Base-by-base conservation (phyloP, 306 rosid species). In the Castanopsis chinensis region DNA sequence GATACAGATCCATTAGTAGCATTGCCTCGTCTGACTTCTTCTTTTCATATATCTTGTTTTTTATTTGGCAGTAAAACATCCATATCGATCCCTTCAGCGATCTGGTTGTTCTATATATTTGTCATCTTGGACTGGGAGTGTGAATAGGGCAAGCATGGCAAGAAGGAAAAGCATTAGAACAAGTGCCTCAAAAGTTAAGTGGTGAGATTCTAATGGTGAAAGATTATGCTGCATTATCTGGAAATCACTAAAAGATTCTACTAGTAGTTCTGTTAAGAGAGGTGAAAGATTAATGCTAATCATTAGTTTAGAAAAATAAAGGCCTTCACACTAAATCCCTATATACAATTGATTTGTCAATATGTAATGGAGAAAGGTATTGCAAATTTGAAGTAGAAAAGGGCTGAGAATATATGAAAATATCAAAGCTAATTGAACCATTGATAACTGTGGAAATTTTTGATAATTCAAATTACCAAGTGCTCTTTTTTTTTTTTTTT, bases 131-230 rank as follows among this genome's bases (percentile, higher is more conserved):
- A 59, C 96, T 94, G 1, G 94, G 97, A 54, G 91, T 94, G 75
- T 84, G 74, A 2, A 88, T 92, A 25, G 97, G 90, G 71, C 98
- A 94, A 83, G 98, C 94, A 72, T 94, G 98, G 98, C 97, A 94
- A 74, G 97, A 94, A 80, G 98, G 98, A 71, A 91, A 71, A 4
- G 83, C 85, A n/a, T 33, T 92, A 23, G 91, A 92, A 53, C 94
- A 92, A 76, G 89, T 91, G 25, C 98, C 98, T 10, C 92, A 33
- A 45, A 94, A 92, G 76, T 81, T 94, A 72, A 91, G 93, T 18
- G 80, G 86, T 10, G 94, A 92, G 72, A 90, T 94, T 70, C 74
- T 94, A 77, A 92, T 88, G 94, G 95, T 88, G 82, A 94, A 90
- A 89, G 87, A 90, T 65, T 84, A 80, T 81, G 65, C 68, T 75